Evolutionary conservation across 805 yeast genomes (phyloP).

Genomic region (Saturnispora silvae): DNA sequence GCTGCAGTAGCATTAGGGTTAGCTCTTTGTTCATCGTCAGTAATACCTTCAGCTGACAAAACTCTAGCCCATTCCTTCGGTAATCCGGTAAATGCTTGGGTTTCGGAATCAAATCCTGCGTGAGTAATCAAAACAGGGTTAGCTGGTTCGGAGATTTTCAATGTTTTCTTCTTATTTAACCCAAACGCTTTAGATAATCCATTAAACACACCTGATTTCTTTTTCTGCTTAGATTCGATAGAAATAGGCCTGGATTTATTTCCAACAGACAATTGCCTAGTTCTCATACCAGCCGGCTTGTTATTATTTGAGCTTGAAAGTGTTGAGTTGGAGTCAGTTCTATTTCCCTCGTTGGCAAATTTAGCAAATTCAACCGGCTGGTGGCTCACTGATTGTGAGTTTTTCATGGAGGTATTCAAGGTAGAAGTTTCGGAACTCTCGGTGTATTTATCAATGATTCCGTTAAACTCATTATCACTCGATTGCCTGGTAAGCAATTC

Average conservation of each 20-base stretch:
- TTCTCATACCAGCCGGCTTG: conserved; percentile 9
- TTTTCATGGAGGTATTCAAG: neutral
- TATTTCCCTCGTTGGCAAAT: neutral
- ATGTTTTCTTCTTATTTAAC: conserved; percentile 16
- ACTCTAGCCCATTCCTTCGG: conserved; percentile 90
- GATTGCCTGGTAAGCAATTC: conserved; percentile 7
- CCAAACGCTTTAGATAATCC: conserved; percentile 39
- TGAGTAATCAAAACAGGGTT: conserved; percentile 87
- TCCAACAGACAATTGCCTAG: conserved; percentile 12
- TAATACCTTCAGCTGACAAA: conserved; percentile 75
- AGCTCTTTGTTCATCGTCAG: conserved; percentile 77
- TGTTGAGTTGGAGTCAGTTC: neutral
- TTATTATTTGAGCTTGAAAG: neutral
- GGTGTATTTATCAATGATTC: conserved; percentile 11
- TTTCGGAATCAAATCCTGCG: conserved; percentile 76
- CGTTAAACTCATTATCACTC: conserved; percentile 12
- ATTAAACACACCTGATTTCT: conserved; percentile 45
- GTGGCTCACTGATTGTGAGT: no score
- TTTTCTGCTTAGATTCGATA: conserved; percentile 24
- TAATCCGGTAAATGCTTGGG: conserved; percentile 84
- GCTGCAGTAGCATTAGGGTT: conserved; percentile 79
- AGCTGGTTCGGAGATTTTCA: conserved; percentile 81
- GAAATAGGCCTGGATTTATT: conserved; percentile 8
- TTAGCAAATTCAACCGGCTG: neutral
- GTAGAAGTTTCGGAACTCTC: conserved; percentile 3